These are phyloP conservation scores for Amborella trichopoda DNA, from an alignment of 164 flowering plant genomes.

Conservation along the genomic window DNA sequence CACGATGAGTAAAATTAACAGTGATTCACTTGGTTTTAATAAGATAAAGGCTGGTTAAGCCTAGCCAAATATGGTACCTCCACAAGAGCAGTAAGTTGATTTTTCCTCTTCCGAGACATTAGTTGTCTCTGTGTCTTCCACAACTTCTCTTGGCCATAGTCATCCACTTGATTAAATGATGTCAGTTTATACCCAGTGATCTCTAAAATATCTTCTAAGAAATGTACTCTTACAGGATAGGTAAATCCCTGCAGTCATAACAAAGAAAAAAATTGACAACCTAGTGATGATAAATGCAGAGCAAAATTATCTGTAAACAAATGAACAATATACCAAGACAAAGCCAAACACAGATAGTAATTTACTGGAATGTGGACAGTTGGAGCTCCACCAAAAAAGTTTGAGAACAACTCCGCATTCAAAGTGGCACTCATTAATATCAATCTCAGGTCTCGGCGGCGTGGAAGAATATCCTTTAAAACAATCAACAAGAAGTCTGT, in stretches of 20 bases:
- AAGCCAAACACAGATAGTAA: no score
- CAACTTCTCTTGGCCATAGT: constrained; percentile 93
- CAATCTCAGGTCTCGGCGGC: constrained; percentile 88
- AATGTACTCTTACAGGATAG: constrained; percentile 76
- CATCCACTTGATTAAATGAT: constrained; percentile 94
- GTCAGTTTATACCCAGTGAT: constrained; percentile 84
- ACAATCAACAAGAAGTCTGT: constrained; percentile 92
- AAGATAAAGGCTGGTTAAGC: not conserved
- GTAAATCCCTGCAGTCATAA: constrained; percentile 74
- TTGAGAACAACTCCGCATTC: constrained; percentile 91
- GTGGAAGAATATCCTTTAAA: constrained; percentile 93
- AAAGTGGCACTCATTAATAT: constrained; percentile 97
- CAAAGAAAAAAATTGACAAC: not conserved
- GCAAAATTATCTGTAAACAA: not conserved
- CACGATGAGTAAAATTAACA: no score
- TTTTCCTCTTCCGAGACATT: constrained; percentile 76
- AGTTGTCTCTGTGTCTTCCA: constrained; percentile 96
- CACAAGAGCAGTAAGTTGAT: constrained; percentile 79
- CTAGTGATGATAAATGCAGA: not conserved
- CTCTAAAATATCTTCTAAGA: constrained; percentile 85
- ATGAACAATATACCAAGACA: no score
- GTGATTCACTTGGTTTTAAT: not conserved
- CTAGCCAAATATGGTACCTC: constrained; percentile 43
- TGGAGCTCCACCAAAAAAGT: constrained; percentile 84
- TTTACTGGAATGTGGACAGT: constrained; percentile 94